These are phyloP conservation scores for Myochromella boudieri DNA, from an alignment of 768 basidiomycete species.

Conservation along the genomic window DNA sequence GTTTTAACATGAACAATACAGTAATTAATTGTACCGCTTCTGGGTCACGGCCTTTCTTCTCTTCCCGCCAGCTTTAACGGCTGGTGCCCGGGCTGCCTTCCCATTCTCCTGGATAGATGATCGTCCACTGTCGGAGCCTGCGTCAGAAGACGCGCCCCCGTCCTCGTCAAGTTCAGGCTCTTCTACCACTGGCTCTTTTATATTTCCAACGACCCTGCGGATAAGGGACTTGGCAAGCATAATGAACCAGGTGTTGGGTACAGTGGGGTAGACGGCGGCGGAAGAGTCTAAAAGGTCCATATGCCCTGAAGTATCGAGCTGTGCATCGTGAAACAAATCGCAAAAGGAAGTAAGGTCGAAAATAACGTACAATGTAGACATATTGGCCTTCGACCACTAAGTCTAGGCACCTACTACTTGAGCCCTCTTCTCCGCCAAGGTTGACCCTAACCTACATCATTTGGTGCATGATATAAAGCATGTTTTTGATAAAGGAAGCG, in stretches of 20 bases:
- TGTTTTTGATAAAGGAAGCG: not conserved
- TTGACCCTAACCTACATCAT: conserved; percentile 66
- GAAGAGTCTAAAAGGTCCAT: conserved; percentile 58
- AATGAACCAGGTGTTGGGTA: conserved; percentile 72
- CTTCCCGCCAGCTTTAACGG: conserved; percentile 59
- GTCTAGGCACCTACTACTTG: conserved; percentile 59
- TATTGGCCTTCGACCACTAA: conserved; percentile 78
- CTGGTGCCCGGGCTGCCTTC: conserved; percentile 33
- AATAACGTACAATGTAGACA: conserved; percentile 69
- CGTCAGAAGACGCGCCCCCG: conserved; percentile 38
- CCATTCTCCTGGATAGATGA: conserved; percentile 35
- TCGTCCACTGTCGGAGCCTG: conserved; percentile 45
- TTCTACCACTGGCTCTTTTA: conserved; percentile 17
- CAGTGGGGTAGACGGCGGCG: conserved; percentile 55
- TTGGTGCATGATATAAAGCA: not conserved
- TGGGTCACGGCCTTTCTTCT: conserved; percentile 54
- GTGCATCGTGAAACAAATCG: not conserved
- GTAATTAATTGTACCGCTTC: conserved; percentile 44
- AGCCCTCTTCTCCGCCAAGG: conserved; percentile 62
- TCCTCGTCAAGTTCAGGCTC: conserved; percentile 27
- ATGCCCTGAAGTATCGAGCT: conserved; percentile 65
- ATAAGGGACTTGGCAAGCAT: conserved; percentile 38
- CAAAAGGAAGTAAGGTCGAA: not conserved
- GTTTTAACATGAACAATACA: not conserved
- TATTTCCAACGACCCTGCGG: conserved; percentile 24